Evolutionary conservation across 208 protist species (phyloP).

Genomic region (Leishmania tarentolae): DNA sequence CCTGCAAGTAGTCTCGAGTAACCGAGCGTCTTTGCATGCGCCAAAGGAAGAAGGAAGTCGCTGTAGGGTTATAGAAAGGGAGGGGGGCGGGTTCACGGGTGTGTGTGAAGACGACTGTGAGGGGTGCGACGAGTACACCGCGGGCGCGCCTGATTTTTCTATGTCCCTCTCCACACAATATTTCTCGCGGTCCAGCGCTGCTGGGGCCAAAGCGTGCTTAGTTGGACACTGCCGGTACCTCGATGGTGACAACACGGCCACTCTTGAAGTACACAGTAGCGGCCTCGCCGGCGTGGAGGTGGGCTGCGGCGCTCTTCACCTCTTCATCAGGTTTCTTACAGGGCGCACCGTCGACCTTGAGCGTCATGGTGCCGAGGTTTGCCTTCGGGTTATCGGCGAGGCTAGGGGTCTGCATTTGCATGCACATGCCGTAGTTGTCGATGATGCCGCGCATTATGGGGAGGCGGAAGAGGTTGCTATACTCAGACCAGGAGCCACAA

Average conservation of each 20-base stretch:
- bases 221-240: conserved; percentile 17
- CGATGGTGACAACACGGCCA: conserved; percentile 40
- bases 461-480: conserved; percentile 47
- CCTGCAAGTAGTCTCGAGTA: neutral
- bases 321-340: conserved; percentile 30
- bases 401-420: conserved; percentile 43
- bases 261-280: conserved; percentile 57
- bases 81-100: neutral
- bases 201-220: neutral
- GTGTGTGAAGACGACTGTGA: neutral
- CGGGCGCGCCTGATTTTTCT: neutral
- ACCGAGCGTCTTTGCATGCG: neutral
- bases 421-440: conserved; percentile 51
- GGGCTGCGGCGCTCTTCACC: conserved; percentile 30
- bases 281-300: conserved; percentile 73
- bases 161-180: neutral
- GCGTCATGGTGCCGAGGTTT: conserved; percentile 25
- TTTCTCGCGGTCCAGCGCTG: neutral
- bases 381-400: conserved; percentile 45
- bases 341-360: conserved; percentile 38
- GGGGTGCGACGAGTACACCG: neutral
- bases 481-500: conserved; percentile 87
- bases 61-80: no score
- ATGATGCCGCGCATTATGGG: conserved; percentile 52
- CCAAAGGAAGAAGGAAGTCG: no score